Base-by-base conservation (phyloP, 208 protist genomes). In the Trypanosoma congolense region DNA sequence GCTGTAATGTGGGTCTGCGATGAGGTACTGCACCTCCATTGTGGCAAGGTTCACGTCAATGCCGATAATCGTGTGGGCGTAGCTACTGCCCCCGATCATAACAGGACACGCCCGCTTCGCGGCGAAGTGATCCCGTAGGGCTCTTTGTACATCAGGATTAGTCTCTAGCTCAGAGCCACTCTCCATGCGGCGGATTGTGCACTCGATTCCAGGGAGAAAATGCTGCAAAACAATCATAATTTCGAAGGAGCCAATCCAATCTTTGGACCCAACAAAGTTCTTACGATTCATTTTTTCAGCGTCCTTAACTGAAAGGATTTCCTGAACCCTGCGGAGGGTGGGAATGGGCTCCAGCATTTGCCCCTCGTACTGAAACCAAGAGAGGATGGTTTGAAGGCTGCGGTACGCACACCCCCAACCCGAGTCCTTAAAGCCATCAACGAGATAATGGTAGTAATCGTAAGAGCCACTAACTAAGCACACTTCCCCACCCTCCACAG, bases 341-440 rank as follows among this genome's bases (percentile, higher is more conserved):
- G 88, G 91, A n/a, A 94, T 74, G 18, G 57, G 45, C 8, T 41
- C 22, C 0, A 56, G 49, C 41, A 83, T 66, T 22, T 69, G 60
- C n/a, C 78, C 72, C 3, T 77, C 70, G 43, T 90, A 61, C 53
- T 76, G 68, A 63, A 91, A 91, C 81, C 88, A 93, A 18, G 84
- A 93, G 8, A 93, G 59, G 0, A 96, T 55, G 10, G 87, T 95
- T 56, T 96, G 85, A 48, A 94, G 46, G 46, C 86, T 96, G 35
- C 96, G 72, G 58, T 98, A 98, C 1, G 96, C 94, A 67, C 96
- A 98, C 50, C 96, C 96, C 95, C 96, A 98, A 1, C 94, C 94
- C 54, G 97, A 76, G 53, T 98, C 96, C 48, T 87, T 75, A 38
- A 95, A 93, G 10, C 80, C 76, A 71, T 97, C 94, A 21, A 96